These are phyloP conservation scores for Holtermannia corniformis DNA, from an alignment of 768 basidiomycete genomes.

Conservation along the genomic window DNA sequence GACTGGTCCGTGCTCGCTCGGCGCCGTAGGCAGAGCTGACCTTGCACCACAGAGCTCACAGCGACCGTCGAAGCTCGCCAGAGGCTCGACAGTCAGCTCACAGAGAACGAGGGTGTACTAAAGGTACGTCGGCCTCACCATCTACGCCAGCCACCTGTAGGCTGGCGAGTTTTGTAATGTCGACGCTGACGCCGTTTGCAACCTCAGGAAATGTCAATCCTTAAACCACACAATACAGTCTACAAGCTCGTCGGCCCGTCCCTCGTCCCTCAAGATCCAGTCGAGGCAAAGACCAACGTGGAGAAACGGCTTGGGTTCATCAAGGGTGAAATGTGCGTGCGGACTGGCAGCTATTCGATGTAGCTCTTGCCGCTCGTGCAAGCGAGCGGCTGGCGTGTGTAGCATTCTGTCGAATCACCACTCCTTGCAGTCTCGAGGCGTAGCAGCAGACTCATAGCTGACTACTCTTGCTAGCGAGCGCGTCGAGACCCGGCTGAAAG, in stretches of 20 bases:
- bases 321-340: conserved; percentile 66
- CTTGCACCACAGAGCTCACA: conserved; percentile 49
- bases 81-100: conserved; percentile 75
- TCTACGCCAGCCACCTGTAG: background rate
- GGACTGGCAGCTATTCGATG: conserved; percentile 3
- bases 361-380: too few relatives aligned
- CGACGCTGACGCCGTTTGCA: background rate
- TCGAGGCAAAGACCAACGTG: conserved; percentile 77
- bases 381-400: background rate
- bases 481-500: conserved; percentile 71
- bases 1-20: conserved; percentile 33
- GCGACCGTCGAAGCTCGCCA: conserved; percentile 69
- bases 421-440: background rate
- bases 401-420: background rate
- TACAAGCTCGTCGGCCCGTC: conserved; percentile 90
- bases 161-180: too few relatives aligned
- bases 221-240: conserved; percentile 67
- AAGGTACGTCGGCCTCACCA: conserved; percentile 49
- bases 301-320: conserved; percentile 87
- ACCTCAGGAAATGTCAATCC: conserved; percentile 68
- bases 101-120: conserved; percentile 85
- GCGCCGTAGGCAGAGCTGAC: background rate
- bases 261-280: conserved; percentile 76
- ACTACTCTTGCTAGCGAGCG: conserved; percentile 50
- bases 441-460: background rate